A percentile compares a stretch with the other conserved stretches of the same genome.
Evolutionary conservation across 768 basidiomycete species (phyloP).

Genomic region (Tulasnella sp.): DNA sequence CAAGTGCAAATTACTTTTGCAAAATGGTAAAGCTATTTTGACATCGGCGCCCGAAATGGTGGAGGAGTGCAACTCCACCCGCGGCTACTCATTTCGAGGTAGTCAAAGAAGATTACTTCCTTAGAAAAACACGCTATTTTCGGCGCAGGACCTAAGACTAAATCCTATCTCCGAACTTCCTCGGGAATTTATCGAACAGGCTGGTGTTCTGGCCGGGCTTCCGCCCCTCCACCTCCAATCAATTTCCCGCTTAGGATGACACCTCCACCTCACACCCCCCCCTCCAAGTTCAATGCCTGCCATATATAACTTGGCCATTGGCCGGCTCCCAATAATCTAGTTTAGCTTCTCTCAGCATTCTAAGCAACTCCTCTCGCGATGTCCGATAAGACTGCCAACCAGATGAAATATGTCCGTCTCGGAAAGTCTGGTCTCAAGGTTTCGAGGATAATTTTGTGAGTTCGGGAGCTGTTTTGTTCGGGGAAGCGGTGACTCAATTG

Average conservation of each 20-base stretch:
- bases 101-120: not conserved
- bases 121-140: not conserved
- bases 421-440: constrained; percentile 13
- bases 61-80: not conserved
- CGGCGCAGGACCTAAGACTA: not conserved
- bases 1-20: too few relatives aligned
- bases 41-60: not conserved
- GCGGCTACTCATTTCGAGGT: not conserved
- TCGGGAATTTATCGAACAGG: not conserved
- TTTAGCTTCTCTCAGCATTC: not conserved
- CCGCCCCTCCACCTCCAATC: too few relatives aligned
- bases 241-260: too few relatives aligned
- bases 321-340: too few relatives aligned
- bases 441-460: not conserved
- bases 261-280: too few relatives aligned
- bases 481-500: not conserved
- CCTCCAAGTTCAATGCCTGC: too few relatives aligned
- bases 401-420: constrained; percentile 6
- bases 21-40: not conserved
- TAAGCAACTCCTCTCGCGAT: not conserved
- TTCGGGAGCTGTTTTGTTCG: too few relatives aligned
- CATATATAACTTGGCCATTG: too few relatives aligned
- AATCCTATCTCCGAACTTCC: not conserved
- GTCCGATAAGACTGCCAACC: not conserved
- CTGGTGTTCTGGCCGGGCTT: not conserved